phyloP scores from a whole-genome alignment of 192 early-diverging fungal genomes.

The Gryganskiella cystojenkinii region DNA sequence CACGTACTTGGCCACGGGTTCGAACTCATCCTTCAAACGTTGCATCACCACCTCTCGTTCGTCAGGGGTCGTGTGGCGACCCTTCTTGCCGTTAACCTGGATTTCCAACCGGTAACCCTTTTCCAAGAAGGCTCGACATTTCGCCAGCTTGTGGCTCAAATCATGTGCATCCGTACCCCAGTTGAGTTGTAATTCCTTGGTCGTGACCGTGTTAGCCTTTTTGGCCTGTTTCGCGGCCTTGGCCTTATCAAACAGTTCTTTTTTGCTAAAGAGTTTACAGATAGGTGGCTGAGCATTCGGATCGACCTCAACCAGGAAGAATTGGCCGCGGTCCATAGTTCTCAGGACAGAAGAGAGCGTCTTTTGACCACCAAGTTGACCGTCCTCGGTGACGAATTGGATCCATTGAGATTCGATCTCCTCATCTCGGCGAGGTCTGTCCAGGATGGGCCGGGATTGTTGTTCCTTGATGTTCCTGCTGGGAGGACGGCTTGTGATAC shows the following conservation, averaged over 20 bases:
- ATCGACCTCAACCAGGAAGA: constrained; percentile 61
- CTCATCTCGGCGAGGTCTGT: constrained; percentile 60
- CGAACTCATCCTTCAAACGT: constrained; percentile 45
- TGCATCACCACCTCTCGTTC: constrained; percentile 53
- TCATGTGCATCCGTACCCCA: constrained; percentile 65
- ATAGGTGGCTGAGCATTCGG: constrained; percentile 52
- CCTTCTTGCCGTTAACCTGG: constrained; percentile 59
- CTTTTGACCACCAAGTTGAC: constrained; percentile 50
- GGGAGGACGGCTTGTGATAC: neutral
- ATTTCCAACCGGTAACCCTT: constrained; percentile 63
- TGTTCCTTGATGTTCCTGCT: neutral
- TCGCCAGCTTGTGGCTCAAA: constrained; percentile 60
- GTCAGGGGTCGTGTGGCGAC: constrained; percentile 36
- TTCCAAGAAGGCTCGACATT: constrained; percentile 59
- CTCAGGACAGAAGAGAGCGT: constrained; percentile 30
- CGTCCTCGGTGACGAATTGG: constrained; percentile 52
- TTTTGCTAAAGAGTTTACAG: constrained; percentile 65
- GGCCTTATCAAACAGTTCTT: constrained; percentile 60
- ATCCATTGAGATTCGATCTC: constrained; percentile 60
- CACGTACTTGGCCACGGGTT: constrained; percentile 46
- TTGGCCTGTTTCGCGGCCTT: constrained; percentile 58
- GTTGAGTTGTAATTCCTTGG: constrained; percentile 61
- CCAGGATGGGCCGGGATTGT: constrained; percentile 16
- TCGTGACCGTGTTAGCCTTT: constrained; percentile 50
- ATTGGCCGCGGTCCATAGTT: constrained; percentile 54